Evolutionary conservation across 2,329 filamentous ascomycete species (phyloP).

Genomic region (Penicillium sp.): DNA sequence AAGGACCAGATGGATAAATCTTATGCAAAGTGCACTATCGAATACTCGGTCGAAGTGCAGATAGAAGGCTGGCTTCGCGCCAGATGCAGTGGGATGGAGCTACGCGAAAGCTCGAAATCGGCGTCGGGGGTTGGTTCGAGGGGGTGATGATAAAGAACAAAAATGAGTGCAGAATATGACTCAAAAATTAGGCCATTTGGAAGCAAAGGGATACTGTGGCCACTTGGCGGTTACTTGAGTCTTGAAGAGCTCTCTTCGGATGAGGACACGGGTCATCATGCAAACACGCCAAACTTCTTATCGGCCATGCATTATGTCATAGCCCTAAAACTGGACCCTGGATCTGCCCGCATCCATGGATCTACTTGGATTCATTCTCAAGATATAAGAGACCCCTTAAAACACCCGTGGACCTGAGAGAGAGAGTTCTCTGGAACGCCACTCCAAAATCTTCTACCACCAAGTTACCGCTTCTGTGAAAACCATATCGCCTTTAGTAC

Average conservation of each 20-base stretch:
- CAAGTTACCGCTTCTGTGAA: no score
- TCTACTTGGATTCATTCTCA: no score
- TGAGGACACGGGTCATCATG: conserved; percentile 28
- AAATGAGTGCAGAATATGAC: conserved; percentile 4
- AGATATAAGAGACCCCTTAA: no score
- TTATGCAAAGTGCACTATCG: conserved; percentile 12
- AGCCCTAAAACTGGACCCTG: conserved; percentile 6
- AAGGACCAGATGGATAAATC: not conserved
- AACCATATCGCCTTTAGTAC: no score
- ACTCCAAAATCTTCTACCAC: no score
- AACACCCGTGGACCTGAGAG: no score
- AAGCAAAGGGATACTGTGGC: conserved; percentile 29
- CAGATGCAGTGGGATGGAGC: conserved; percentile 12
- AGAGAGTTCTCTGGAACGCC: no score
- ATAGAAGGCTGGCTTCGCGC: conserved; percentile 21
- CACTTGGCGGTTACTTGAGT: conserved; percentile 35
- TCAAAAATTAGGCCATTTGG: conserved; percentile 29
- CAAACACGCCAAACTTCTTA: conserved; percentile 16
- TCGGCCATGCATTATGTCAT: conserved; percentile 14
- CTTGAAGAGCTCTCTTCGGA: conserved; percentile 18
- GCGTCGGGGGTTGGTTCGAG: not conserved
- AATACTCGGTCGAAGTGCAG: conserved; percentile 10
- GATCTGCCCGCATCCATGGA: not conserved
- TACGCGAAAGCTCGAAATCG: conserved; percentile 7
- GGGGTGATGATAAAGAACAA: not conserved